phyloP scores from a whole-genome alignment of 2,329 filamentous ascomycete genomes.

The Pleurostoma richardsiae region DNA sequence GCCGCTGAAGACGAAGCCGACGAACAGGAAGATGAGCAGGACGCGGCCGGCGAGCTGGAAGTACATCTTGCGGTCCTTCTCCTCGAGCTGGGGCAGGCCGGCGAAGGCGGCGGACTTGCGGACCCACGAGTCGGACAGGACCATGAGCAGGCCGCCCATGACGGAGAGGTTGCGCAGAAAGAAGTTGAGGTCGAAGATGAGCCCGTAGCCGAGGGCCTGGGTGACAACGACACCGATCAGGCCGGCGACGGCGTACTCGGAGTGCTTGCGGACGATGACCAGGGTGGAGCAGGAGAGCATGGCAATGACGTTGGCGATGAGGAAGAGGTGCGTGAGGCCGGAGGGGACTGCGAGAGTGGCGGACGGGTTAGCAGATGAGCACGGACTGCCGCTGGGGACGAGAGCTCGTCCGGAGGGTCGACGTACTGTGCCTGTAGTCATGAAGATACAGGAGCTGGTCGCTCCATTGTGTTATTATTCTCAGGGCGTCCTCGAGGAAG shows the following conservation, averaged over 20 bases:
- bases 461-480: slow-evolving; percentile 95
- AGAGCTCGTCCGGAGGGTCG: neutral
- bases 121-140: slow-evolving; percentile 95
- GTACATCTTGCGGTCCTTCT: slow-evolving; percentile 99
- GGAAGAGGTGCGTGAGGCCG: slow-evolving; percentile 88
- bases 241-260: slow-evolving; percentile 85
- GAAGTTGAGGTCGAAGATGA: slow-evolving; percentile 99
- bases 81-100: slow-evolving; percentile 86
- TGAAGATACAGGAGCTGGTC: slow-evolving; percentile 92
- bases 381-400: no score
- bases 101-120: slow-evolving; percentile 96
- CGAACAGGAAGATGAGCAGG: slow-evolving; percentile 93
- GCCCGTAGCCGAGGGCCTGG: slow-evolving; percentile 91
- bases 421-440: slow-evolving; percentile 88
- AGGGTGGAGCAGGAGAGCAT: slow-evolving; percentile 80
- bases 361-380: slow-evolving; percentile 3
- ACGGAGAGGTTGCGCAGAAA: slow-evolving; percentile 98
- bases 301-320: slow-evolving; percentile 81
- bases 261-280: slow-evolving; percentile 89
- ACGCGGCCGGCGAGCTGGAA: slow-evolving; percentile 96
- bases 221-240: slow-evolving; percentile 87
- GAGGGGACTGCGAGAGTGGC: slow-evolving; percentile 60
- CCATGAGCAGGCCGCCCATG: slow-evolving; percentile 95
- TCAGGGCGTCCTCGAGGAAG: slow-evolving; percentile 92
- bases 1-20: slow-evolving; percentile 94